These are phyloP conservation scores for Pyronema domesticum DNA, from an alignment of 495 filamentous ascomycete species.

Conservation along the genomic window DNA sequence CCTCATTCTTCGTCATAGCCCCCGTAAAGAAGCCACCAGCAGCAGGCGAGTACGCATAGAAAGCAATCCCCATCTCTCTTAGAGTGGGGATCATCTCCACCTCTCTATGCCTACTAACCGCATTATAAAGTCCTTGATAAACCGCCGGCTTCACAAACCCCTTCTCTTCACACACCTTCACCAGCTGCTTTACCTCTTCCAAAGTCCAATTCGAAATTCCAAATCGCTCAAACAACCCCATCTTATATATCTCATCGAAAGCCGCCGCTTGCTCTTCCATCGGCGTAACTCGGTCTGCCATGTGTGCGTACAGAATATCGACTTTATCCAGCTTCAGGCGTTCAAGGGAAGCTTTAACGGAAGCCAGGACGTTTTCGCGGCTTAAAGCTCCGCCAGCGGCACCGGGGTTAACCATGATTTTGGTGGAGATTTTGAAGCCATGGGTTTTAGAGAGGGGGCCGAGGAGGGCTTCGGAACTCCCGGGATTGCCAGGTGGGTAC, in stretches of 20 bases:
- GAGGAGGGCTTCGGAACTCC: background rate
- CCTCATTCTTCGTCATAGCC: conserved; percentile 22
- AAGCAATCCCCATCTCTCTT: conserved; percentile 34
- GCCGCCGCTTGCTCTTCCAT: conserved; percentile 10
- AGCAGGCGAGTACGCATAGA: conserved; percentile 36
- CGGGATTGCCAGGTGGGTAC: background rate
- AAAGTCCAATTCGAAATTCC: conserved; percentile 36
- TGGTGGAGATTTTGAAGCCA: background rate
- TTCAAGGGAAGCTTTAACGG: background rate
- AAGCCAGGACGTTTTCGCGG: background rate
- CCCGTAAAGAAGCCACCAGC: conserved; percentile 37
- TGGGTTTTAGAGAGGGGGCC: background rate
- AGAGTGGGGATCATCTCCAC: conserved; percentile 36
- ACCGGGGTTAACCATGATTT: background rate
- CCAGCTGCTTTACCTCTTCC: conserved; percentile 35
- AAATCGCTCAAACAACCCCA: conserved; percentile 18
- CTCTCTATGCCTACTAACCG: conserved; percentile 37
- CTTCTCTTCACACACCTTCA: conserved; percentile 32
- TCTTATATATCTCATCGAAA: conserved; percentile 13
- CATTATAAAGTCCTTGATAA: conserved; percentile 51
- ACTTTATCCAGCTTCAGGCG: conserved; percentile 7
- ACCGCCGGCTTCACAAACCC: conserved; percentile 43
- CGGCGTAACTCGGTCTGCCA: conserved; percentile 11
- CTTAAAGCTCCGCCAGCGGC: background rate
- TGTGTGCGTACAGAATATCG: conserved; percentile 17